Conservation (phyloP, 768 basidiomycete genomes). For the Tricholoma flavovirens region DNA sequence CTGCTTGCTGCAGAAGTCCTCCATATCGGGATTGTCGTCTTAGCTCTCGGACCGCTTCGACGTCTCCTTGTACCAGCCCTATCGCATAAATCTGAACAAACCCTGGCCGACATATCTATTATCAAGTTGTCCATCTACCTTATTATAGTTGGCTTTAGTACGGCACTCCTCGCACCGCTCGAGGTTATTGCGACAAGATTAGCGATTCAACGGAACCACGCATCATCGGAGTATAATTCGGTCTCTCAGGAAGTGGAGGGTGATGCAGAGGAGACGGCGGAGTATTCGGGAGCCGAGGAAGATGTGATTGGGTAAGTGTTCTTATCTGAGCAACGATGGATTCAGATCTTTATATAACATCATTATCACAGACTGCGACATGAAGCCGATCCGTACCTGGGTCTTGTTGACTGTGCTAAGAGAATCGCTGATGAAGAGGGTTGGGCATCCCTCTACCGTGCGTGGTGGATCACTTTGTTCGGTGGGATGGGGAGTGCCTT, state of each 20-base stretch:
- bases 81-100: constrained; percentile 23
- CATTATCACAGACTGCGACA: constrained; percentile 49
- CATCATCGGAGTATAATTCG: constrained; percentile 67
- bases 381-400: constrained; percentile 75
- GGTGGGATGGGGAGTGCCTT: constrained; percentile 56
- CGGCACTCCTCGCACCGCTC: constrained; percentile 60
- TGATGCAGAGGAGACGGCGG: constrained; percentile 51
- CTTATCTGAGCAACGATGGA: not conserved
- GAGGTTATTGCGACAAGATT: constrained; percentile 77
- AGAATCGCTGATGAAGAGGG: constrained; percentile 80
- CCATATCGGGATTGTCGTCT: constrained; percentile 41
- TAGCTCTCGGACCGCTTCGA: constrained; percentile 41
- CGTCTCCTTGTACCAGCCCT: constrained; percentile 40
- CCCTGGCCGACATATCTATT: constrained; percentile 38
- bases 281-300: constrained; percentile 67
- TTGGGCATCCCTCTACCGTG: constrained; percentile 64
- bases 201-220: constrained; percentile 82
- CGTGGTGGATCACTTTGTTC: constrained; percentile 79
- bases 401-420: constrained; percentile 70
- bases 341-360: constrained; percentile 8
- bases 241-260: constrained; percentile 69
- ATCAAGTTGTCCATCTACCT: constrained; percentile 53
- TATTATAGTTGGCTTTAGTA: constrained; percentile 49
- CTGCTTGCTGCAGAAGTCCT: constrained; percentile 54
- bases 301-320: constrained; percentile 75